Base-by-base conservation (phyloP, 2,329 filamentous ascomycete genomes). In the Hymenoscyphus linearis region DNA sequence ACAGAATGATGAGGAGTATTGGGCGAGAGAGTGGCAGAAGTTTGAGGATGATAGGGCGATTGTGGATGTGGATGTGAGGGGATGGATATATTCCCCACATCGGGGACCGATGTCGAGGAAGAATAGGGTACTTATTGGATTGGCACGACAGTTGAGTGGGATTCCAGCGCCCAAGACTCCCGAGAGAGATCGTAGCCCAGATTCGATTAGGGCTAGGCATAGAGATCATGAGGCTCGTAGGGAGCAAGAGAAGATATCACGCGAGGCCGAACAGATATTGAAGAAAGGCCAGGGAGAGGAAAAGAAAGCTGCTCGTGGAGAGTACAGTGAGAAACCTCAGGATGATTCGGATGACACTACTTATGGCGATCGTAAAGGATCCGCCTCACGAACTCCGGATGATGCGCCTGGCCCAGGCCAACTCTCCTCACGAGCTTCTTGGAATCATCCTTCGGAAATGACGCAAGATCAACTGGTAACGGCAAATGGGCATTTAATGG, bases 51-150 rank as follows among this genome's bases (percentile, higher is more conserved):
- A 92, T 69, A 89, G 89, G 73, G 91, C 93, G 0, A 80, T 97
- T 3, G 90, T 97, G 1, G 93, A 98, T 71, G 91, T 98, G 5
- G 93, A 99, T 73, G 91, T 99, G 26, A 84, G 93, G 67, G 95
- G 95, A 14, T 99, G 96, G 95, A 84, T 98, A 57, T 99, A 96
- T 74, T 85, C 86, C 44, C 93, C 93, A 18, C 90, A 93, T 70
- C 83, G 82, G 66, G 92, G 91, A 0, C 92, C 91, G 3, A 86
- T 97, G 83, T 93, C 85, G 27, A 84, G 93, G 67, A 91, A 91
- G 70, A 96, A 97, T 70, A 84, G 95, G 40, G 80, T 98, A 63
- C 80, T 97, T 69, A 85, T 99, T 59, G 91, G 93, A 0, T 80
- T 98, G 26, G 93, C 93, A 14, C 83, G 93, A 58, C 89, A 95